phyloP scores from a whole-genome alignment of 352 stramenopile species.

The Pseudoperonospora humuli region DNA sequence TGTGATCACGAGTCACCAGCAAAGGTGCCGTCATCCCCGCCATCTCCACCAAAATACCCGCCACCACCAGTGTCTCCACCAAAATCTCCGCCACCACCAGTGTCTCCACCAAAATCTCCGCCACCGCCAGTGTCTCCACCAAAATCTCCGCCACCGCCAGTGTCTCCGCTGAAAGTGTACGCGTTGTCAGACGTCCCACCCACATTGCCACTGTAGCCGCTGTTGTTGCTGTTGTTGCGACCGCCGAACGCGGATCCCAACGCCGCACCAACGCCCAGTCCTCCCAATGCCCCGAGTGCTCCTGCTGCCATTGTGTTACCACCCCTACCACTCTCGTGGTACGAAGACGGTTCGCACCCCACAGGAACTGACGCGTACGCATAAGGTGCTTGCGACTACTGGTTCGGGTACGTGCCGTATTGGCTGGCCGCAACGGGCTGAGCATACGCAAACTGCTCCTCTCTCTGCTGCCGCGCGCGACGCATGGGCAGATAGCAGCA shows the following conservation, averaged over 20 bases:
- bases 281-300: conserved; percentile 37
- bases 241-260: conserved; percentile 40
- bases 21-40: conserved; percentile 34
- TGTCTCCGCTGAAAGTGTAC: conserved; percentile 53
- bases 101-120: conserved; percentile 6
- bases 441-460: conserved; percentile 28
- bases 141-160: conserved; percentile 30
- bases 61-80: conserved; percentile 44
- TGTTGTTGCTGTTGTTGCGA: conserved; percentile 12
- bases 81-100: too few species aligned
- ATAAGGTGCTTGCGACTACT: conserved; percentile 33
- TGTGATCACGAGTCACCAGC: conserved; percentile 39
- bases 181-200: conserved; percentile 27
- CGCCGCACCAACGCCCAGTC: conserved; percentile 39
- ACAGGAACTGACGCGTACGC: conserved; percentile 44
- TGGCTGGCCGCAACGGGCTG: conserved; percentile 26
- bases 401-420: conserved; percentile 34
- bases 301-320: conserved; percentile 27
- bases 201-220: conserved; percentile 33
- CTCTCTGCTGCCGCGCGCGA: conserved; percentile 19
- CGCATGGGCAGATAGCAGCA: conserved; percentile 37
- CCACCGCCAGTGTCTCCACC: conserved; percentile 19
- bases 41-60: conserved; percentile 25
- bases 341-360: conserved; percentile 17
- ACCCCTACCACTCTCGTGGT: conserved; percentile 9